Evolutionary conservation across 2,329 filamentous ascomycete species (phyloP).

Genomic region (Trichocomaceae sp.): DNA sequence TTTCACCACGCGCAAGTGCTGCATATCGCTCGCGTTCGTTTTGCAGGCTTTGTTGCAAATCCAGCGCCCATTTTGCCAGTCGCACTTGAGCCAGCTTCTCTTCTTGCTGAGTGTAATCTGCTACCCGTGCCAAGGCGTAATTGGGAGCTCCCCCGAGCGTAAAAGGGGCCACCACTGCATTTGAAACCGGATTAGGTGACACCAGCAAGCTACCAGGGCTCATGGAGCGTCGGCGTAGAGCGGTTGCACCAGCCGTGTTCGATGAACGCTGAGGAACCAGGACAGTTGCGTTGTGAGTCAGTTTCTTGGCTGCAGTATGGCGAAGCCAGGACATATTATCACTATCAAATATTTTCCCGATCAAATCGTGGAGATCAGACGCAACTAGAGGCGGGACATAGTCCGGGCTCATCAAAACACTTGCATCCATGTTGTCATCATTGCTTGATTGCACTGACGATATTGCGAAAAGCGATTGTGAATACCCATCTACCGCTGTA

Average conservation of each 20-base stretch:
- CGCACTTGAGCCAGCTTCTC: slow-evolving; percentile 61
- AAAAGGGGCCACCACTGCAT: slow-evolving; percentile 16
- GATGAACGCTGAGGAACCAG: slow-evolving; percentile 18
- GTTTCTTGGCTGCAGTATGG: slow-evolving; percentile 75
- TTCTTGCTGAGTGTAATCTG: slow-evolving; percentile 54
- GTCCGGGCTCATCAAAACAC: slow-evolving; percentile 83
- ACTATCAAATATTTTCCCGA: slow-evolving; percentile 68
- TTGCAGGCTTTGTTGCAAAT: slow-evolving; percentile 68
- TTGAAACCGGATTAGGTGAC: slow-evolving; percentile 25
- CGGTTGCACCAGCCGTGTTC: slow-evolving; percentile 6
- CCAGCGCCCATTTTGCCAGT: slow-evolving; percentile 73
- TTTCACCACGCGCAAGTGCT: slow-evolving; percentile 54
- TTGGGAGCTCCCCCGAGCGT: slow-evolving; percentile 32
- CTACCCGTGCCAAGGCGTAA: slow-evolving; percentile 56
- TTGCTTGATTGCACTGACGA: slow-evolving; percentile 69
- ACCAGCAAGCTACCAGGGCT: slow-evolving; percentile 1
- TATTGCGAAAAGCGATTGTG: slow-evolving; percentile 59
- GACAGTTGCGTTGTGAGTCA: slow-evolving; percentile 59
- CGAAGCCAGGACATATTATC: slow-evolving; percentile 76
- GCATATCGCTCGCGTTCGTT: slow-evolving; percentile 67
- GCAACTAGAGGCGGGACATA: slow-evolving; percentile 73
- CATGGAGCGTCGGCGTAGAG: slow-evolving; percentile 17
- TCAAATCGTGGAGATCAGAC: slow-evolving; percentile 65
- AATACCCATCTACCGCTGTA: slow-evolving; percentile 18
- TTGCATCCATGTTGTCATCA: slow-evolving; percentile 82